These are phyloP conservation scores for Porcisia deanei DNA, from an alignment of 208 protist genomes.

Conservation along the genomic window DNA sequence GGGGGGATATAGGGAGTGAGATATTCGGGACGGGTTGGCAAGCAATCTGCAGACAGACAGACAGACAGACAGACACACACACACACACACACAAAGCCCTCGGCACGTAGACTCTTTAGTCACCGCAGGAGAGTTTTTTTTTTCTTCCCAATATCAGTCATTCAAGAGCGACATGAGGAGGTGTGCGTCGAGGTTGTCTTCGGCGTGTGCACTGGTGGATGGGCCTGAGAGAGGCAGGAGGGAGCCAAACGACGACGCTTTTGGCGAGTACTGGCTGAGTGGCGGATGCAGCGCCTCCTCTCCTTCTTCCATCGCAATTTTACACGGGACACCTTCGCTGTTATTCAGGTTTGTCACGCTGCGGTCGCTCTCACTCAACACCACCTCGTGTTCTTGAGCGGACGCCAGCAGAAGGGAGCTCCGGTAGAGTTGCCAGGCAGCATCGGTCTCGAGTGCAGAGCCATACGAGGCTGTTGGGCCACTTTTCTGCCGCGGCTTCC, in stretches of 20 bases:
- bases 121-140: neutral
- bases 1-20: no score
- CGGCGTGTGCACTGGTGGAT: constrained; percentile 8
- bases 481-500: neutral
- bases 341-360: neutral
- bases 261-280: neutral
- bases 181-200: constrained; percentile 23
- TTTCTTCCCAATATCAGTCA: neutral
- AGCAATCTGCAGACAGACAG: neutral
- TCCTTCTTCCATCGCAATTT: neutral
- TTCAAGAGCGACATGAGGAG: constrained; percentile 31
- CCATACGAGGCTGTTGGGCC: neutral
- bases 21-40: neutral
- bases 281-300: neutral
- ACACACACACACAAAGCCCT: no score
- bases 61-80: no score
- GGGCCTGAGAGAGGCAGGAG: neutral
- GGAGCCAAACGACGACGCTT: neutral
- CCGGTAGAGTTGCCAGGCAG: constrained; percentile 25
- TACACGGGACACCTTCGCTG: neutral
- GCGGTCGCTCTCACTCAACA: neutral
- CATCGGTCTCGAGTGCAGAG: constrained; percentile 6
- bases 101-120: neutral
- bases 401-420: constrained; percentile 5
- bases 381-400: neutral